Conservation (phyloP, 495 filamentous ascomycete species). For the Trichocladium uniseriatum region DNA sequence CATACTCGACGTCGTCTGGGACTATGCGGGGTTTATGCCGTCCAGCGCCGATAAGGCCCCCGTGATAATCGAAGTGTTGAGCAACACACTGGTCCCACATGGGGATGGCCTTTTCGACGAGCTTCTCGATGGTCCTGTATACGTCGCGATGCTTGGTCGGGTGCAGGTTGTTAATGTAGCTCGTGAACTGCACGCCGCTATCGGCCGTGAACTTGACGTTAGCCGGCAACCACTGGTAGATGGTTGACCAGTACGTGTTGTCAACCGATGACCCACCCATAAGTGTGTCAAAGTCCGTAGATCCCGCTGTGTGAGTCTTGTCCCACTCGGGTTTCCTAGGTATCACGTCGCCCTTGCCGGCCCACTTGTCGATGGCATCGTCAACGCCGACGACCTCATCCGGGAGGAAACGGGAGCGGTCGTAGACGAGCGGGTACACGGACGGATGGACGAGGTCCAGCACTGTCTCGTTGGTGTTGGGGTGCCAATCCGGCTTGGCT, state of each 20-base stretch:
- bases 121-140: conserved; percentile 45
- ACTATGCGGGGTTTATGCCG: not conserved
- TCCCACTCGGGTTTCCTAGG: conserved; percentile 10
- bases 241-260: conserved; percentile 32
- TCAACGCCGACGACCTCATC: conserved; percentile 25
- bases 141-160: conserved; percentile 39
- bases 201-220: conserved; percentile 39
- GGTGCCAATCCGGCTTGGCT: conserved; percentile 48
- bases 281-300: not conserved
- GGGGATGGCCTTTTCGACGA: conserved; percentile 43
- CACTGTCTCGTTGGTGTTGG: conserved; percentile 46
- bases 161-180: conserved; percentile 61
- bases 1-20: not conserved
- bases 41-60: conserved; percentile 1
- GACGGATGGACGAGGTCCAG: conserved; percentile 55
- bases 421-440: conserved; percentile 50
- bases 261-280: conserved; percentile 5
- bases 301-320: not conserved
- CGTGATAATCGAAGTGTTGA: conserved; percentile 46
- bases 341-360: conserved; percentile 23
- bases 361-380: conserved; percentile 25
- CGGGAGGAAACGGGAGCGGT: conserved; percentile 1
- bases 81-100: conserved; percentile 44
- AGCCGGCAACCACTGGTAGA: conserved; percentile 55
- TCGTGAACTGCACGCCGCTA: conserved; percentile 54